phyloP scores from a whole-genome alignment of 805 yeast species.

The Yamadazyma sp. region DNA sequence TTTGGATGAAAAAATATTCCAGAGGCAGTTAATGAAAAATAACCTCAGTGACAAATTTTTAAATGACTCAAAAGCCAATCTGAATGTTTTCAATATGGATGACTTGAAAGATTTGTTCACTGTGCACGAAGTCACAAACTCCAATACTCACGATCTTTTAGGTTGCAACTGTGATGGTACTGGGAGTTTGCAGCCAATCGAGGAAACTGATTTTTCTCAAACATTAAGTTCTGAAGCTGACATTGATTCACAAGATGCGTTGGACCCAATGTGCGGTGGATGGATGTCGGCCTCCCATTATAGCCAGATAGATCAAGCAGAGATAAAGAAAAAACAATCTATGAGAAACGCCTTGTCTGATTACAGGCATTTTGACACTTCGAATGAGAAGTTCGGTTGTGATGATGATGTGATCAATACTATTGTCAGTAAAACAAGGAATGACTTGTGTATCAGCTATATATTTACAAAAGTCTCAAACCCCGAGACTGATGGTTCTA shows the following conservation, averaged over 20 bases:
- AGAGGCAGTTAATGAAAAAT: constrained; percentile 82
- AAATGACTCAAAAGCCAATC: constrained; percentile 46
- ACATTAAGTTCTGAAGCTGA: constrained; percentile 1
- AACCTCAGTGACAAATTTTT: constrained; percentile 73
- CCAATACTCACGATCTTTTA: constrained; percentile 78
- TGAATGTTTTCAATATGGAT: constrained; percentile 63
- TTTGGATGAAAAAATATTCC: constrained; percentile 91
- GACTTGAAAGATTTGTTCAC: constrained; percentile 79
- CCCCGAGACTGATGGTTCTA: too few species aligned
- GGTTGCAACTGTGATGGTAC: constrained; percentile 61
- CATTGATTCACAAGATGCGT: not conserved
- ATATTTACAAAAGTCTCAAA: constrained; percentile 39
- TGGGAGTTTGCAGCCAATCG: constrained; percentile 11
- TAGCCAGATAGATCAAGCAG: constrained; percentile 31
- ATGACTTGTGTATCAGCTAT: constrained; percentile 29
- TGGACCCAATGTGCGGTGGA: constrained; percentile 17
- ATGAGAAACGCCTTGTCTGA: constrained; percentile 60
- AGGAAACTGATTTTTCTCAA: not conserved
- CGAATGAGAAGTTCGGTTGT: constrained; percentile 6
- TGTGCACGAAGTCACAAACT: constrained; percentile 45
- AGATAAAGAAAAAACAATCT: constrained; percentile 34
- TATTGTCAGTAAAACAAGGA: constrained; percentile 5
- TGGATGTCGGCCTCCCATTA: constrained; percentile 62
- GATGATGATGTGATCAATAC: constrained; percentile 12
- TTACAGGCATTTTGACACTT: constrained; percentile 64